Evolutionary conservation across 1,139 yeast genomes (phyloP).

Genomic region (Yamadazyma friedrichii): DNA sequence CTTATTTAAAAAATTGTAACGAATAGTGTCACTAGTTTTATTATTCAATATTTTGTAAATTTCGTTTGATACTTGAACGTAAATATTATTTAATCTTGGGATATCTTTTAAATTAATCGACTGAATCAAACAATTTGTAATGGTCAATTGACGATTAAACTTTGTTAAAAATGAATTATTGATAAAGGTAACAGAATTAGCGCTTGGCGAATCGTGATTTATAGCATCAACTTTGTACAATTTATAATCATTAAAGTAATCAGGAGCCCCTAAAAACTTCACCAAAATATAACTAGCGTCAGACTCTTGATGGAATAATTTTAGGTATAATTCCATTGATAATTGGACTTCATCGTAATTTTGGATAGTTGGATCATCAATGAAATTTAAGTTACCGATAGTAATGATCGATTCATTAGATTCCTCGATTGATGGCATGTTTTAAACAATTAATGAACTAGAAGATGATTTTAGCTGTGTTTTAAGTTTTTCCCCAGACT

Average conservation of each 20-base stretch:
- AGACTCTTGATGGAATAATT: conserved; percentile 28
- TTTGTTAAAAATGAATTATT: conserved; percentile 35
- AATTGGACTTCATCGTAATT: conserved; percentile 31
- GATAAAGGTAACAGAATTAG: conserved; percentile 33
- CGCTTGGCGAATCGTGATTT: conserved; percentile 17
- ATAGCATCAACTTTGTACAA: conserved; percentile 38
- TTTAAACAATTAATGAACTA: neutral
- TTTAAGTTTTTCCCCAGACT: conserved; percentile 6
- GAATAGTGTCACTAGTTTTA: conserved; percentile 24
- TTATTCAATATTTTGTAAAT: conserved; percentile 38
- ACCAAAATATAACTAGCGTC: conserved; percentile 27
- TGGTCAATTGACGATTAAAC: conserved; percentile 34
- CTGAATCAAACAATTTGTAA: conserved; percentile 31
- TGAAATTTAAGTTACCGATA: conserved; percentile 28
- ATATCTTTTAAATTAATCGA: conserved; percentile 26
- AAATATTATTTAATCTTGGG: conserved; percentile 31
- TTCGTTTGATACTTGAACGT: conserved; percentile 44
- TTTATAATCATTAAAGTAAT: conserved; percentile 33
- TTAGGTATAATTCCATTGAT: conserved; percentile 33
- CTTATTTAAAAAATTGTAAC: conserved; percentile 26
- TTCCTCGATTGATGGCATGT: conserved; percentile 4
- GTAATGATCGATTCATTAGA: conserved; percentile 14
- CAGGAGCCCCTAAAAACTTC: conserved; percentile 47
- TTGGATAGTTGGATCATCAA: conserved; percentile 29
- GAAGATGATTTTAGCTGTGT: neutral